Evolutionary conservation across 306 rosid species (phyloP), one percentile per base, ranked within the genome.

Genomic region (Medicago ruthenica): DNA sequence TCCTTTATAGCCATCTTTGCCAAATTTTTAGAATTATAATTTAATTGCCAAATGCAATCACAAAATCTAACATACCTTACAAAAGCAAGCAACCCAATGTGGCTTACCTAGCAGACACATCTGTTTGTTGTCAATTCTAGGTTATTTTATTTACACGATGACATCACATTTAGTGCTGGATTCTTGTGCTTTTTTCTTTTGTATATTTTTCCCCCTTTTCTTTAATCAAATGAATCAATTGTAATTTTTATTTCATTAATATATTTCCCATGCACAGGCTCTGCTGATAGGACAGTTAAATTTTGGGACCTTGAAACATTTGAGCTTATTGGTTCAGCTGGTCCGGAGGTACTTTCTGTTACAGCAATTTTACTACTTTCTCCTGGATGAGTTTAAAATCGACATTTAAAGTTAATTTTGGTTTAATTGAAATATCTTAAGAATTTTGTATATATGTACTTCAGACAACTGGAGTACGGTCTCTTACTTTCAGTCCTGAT

Each of bases 291-390:
- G 86, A 90, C 98, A 11, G 99, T 92, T 74, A 95, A 95, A 87
- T 95, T 92, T 84, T 95, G 99, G 99, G 99, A 95, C 87, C 99
- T 95, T 55, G 99, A 95, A 87, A 89, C 99, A 76, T 95, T 95
- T 83, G 99, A 95, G 88, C 91, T 95, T 71, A 95, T 95, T 89
- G 99, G 99, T 84, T 95, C 99, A 40, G 88, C 93, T 82, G 97
- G 93, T 83, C 97, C 99, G 22, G 99, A 95, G 99, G 99, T 95
- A 87, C 67, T 58, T 59, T 73, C 31, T 83, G 75, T 78, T 67
- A 45, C 24, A 36, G 42, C 31, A 77, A 31, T 78, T 40, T 17
- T 61, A 67, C 78, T 71, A 61, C 62, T 83, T 76, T 77, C 57
- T 71, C 41, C 15, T 37, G 64, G 75, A 34, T 61, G 40, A 71